phyloP scores from a whole-genome alignment of 768 basidiomycete species.

The Tremella mesenterica region DNA sequence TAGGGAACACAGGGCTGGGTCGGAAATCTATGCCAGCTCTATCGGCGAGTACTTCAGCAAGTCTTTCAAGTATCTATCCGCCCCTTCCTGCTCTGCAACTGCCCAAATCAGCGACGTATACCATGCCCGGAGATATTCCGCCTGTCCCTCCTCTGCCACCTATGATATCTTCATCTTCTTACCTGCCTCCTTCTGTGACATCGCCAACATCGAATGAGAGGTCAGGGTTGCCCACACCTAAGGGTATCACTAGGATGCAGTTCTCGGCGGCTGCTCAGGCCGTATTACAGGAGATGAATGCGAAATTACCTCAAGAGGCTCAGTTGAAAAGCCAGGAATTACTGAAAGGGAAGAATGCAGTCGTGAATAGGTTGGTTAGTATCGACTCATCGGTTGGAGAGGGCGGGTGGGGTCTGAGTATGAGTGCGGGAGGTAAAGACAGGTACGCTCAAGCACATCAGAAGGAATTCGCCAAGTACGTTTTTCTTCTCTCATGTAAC shows the following conservation, averaged over 20 bases:
- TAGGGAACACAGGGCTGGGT: not conserved
- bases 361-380: slow-evolving; percentile 25
- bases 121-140: too few species aligned
- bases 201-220: too few species aligned
- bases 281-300: slow-evolving; percentile 38
- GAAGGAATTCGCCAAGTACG: slow-evolving; percentile 39
- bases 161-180: slow-evolving; percentile 3
- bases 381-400: slow-evolving; percentile 19
- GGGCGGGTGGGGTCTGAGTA: slow-evolving; percentile 23
- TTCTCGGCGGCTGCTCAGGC: slow-evolving; percentile 33
- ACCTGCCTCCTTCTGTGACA: slow-evolving; percentile 1
- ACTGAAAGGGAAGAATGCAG: slow-evolving; percentile 29
- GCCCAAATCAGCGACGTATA: slow-evolving; percentile 5
- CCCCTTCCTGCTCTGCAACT: slow-evolving; percentile 21
- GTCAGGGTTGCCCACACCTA: too few species aligned
- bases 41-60: slow-evolving; percentile 10
- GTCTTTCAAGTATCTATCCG: slow-evolving; percentile 25
- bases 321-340: slow-evolving; percentile 20
- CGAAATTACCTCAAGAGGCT: slow-evolving; percentile 23
- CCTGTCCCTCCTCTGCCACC: slow-evolving; percentile 15
- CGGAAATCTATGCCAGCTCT: slow-evolving; percentile 34
- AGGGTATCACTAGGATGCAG: slow-evolving; percentile 22
- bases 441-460: slow-evolving; percentile 38
- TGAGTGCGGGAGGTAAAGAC: slow-evolving; percentile 8
- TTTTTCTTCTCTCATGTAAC: not conserved